Conservation (phyloP, 345 rosid genomes). For the Sonneratia caseolaris region DNA sequence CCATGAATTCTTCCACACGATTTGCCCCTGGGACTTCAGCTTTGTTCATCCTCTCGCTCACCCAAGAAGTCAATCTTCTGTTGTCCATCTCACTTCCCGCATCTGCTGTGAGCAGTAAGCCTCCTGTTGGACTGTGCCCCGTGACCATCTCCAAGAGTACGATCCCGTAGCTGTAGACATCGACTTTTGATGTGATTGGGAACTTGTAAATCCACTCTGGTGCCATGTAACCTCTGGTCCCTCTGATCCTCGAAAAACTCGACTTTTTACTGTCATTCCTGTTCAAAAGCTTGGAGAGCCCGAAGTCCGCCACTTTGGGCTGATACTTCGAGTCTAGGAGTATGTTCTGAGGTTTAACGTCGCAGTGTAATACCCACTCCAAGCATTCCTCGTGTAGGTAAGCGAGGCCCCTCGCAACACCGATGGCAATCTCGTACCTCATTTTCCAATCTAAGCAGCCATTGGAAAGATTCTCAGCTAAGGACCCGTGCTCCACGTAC, state of each 20-base stretch:
- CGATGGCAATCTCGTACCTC: conserved; percentile 16
- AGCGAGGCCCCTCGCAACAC: conserved; percentile 25
- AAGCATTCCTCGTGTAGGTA: conserved; percentile 36
- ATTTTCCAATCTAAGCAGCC: conserved; percentile 16
- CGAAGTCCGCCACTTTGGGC: conserved; percentile 20
- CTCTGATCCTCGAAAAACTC: conserved; percentile 14
- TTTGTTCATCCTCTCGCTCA: conserved; percentile 11
- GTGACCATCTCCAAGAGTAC: conserved; percentile 27
- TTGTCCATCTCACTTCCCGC: not conserved
- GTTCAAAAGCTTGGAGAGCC: conserved; percentile 12
- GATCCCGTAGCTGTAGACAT: conserved; percentile 30
- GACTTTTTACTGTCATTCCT: not conserved
- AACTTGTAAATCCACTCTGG: conserved; percentile 19
- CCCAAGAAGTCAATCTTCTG: conserved; percentile 10
- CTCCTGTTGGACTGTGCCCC: conserved; percentile 1
- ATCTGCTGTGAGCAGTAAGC: not conserved
- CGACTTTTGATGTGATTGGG: conserved; percentile 29
- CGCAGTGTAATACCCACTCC: conserved; percentile 26
- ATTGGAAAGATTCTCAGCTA: conserved; percentile 7
- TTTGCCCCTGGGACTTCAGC: not conserved
- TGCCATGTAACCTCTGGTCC: conserved; percentile 25
- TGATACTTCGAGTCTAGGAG: conserved; percentile 11
- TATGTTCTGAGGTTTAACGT: conserved; percentile 23
- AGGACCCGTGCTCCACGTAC: conserved; percentile 15
- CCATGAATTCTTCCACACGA: conserved; percentile 17